These are phyloP conservation scores for Backusella luteola DNA, from an alignment of 192 early-diverging fungal species.

Conservation along the genomic window DNA sequence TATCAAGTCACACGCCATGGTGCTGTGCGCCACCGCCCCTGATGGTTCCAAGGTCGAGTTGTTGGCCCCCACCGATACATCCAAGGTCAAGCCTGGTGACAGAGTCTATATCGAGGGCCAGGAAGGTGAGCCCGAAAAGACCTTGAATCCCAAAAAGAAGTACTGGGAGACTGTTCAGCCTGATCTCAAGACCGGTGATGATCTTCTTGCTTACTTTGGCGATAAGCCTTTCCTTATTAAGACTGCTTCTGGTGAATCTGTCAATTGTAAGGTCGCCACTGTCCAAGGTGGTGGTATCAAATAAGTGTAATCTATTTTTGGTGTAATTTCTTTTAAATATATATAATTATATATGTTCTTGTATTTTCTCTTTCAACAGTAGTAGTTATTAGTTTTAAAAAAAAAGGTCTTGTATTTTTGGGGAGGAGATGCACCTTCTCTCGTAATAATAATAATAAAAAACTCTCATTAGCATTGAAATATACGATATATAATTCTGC, in stretches of 20 bases:
- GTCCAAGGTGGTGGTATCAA: conserved; percentile 71
- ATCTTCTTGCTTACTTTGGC: conserved; percentile 64
- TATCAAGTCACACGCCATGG: conserved; percentile 95
- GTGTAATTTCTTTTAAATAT: background rate
- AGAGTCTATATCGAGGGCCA: conserved; percentile 89
- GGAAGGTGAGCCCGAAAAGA: conserved; percentile 84
- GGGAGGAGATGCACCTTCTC: background rate
- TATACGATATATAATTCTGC: background rate
- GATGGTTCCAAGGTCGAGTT: conserved; percentile 90
- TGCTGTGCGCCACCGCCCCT: conserved; percentile 83
- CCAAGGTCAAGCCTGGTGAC: conserved; percentile 84
- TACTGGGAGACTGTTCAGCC: conserved; percentile 97
- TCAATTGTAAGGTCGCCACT: conserved; percentile 58
- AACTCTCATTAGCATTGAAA: background rate
- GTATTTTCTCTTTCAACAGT: background rate
- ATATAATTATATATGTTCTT: conserved; percentile 2
- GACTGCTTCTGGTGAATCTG: conserved; percentile 46
- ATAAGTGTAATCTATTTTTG: conserved; percentile 35
- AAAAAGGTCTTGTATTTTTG: too few relatives aligned
- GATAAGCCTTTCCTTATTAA: conserved; percentile 38
- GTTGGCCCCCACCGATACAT: conserved; percentile 74
- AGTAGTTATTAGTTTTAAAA: background rate
- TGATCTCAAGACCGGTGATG: conserved; percentile 69
- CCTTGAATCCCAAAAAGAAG: conserved; percentile 98
- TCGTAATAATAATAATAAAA: background rate